phyloP scores from a whole-genome alignment of 2,329 filamentous ascomycete genomes.

The Phaeophleospora eucalypticola region DNA sequence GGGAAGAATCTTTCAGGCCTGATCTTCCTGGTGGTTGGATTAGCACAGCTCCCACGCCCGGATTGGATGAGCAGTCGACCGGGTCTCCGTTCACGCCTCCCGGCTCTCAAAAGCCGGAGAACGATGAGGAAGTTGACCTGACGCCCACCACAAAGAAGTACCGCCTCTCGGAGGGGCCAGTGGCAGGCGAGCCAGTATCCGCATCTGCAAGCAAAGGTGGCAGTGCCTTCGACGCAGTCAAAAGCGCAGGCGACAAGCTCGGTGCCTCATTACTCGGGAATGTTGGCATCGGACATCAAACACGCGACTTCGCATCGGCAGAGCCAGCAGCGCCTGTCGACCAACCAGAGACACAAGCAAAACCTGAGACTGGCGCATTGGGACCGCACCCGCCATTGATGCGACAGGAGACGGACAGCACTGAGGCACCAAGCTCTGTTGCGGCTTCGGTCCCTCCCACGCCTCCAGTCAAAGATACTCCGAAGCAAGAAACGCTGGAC shows the following conservation, averaged over 20 bases:
- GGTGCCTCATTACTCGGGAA: conserved; percentile 43
- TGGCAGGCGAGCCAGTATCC: not conserved
- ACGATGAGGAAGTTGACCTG: conserved; percentile 27
- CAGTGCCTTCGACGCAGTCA: conserved; percentile 37
- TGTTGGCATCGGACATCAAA: conserved; percentile 33
- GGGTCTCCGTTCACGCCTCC: conserved; percentile 4
- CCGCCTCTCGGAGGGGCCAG: conserved; percentile 9
- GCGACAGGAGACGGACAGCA: conserved; percentile 19
- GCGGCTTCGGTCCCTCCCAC: conserved; percentile 38
- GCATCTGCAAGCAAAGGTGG: not conserved
- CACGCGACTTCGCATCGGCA: conserved; percentile 32
- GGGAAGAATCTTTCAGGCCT: conserved; percentile 42
- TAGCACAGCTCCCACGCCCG: conserved; percentile 44
- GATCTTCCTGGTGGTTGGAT: conserved; percentile 53
- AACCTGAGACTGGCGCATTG: conserved; percentile 19
- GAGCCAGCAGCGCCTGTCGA: conserved; percentile 24
- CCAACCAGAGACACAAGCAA: conserved; percentile 21
- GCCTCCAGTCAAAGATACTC: conserved; percentile 45
- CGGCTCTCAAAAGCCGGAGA: conserved; percentile 6
- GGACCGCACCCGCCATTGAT: conserved; percentile 14
- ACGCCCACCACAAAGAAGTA: conserved; percentile 31
- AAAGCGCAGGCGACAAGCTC: conserved; percentile 46
- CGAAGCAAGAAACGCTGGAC: conserved; percentile 26
- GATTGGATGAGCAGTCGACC: conserved; percentile 32
- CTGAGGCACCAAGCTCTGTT: conserved; percentile 18